Evolutionary conservation across 139 green algal species (phyloP).

Genomic region (Tetratostichococcus sp.): DNA sequence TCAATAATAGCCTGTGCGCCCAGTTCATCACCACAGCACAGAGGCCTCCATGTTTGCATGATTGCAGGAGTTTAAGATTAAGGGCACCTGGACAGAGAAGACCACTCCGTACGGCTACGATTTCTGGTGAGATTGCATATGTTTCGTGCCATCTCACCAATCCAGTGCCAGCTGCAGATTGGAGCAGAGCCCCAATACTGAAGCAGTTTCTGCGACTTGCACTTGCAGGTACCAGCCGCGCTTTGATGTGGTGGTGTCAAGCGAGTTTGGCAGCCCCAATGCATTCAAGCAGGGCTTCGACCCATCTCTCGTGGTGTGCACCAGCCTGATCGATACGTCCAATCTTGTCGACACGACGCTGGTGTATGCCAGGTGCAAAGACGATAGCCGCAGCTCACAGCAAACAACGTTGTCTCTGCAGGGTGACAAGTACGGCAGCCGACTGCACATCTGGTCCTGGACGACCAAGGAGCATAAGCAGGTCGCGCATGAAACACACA

Average conservation of each 20-base stretch:
- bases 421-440: constrained; percentile 44
- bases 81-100: constrained; percentile 56
- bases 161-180: too few species aligned
- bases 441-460: constrained; percentile 77
- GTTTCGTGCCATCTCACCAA: not conserved
- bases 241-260: constrained; percentile 76
- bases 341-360: too few species aligned
- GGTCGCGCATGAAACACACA: not conserved
- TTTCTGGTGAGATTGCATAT: constrained; percentile 51
- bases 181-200: too few species aligned
- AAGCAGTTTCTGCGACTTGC: too few species aligned
- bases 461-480: constrained; percentile 32
- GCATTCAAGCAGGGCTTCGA: constrained; percentile 74
- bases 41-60: too few species aligned
- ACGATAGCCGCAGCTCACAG: too few species aligned
- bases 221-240: constrained; percentile 70
- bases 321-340: too few species aligned
- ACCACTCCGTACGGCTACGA: constrained; percentile 69
- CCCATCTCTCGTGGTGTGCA: constrained; percentile 38
- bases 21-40: too few species aligned
- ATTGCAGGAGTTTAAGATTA: constrained; percentile 55
- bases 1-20: too few species aligned
- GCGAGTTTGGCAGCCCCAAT: constrained; percentile 60
- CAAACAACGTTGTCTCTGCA: too few species aligned
- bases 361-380: too few species aligned